Base-by-base conservation (phyloP, 78 protist species). In the Dictyostelium brefeldianum region DNA sequence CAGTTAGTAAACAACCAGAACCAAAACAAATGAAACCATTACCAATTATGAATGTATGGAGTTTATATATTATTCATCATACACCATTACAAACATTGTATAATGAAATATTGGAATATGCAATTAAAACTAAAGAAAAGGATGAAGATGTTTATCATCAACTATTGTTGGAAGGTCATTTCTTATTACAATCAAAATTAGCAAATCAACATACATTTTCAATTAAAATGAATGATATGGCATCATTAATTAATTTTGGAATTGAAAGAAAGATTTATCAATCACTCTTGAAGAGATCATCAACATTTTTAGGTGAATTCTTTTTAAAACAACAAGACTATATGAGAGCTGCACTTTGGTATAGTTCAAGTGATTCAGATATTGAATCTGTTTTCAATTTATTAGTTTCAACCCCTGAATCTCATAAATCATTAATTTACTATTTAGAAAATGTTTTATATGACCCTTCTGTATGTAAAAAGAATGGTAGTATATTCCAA, bases 331-430 rank as follows among this genome's bases (percentile, higher is more conserved):
- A 87, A 87, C 22, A 87, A 20, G 93, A 87, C 65, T 87, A 77
- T 43, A 87, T 87, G 93, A 87, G 93, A 87, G 83, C 93, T 4
- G 93, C 93, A 1, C 53, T 87, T n/a, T 87, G 93, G 93, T 87
- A 65, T 51, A 87, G 93, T 36, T 50, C 93, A 65, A 77, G 84
- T 77, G 84, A 87, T n/a, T 59, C 93, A 8, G 93, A 87, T 36
- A 87, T 87, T 29, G 93, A 87, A 53, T 50, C 70, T 48, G 78
- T 87, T 43, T 87, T 87, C 53, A 77, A 87, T 64, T 4, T 78
- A 36, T 64, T 85, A 4, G 29, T 25, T 43, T 12, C 78, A 51
- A 77, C 67, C 0, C 25, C 51, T 18, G 43, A 53, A 25, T 74
- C 93, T 18, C 93, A 87, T 48, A 53, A 77, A 65, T 80, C 93